A percentile compares a stretch with the other conserved stretches of the same genome.
phyloP scores from a whole-genome alignment of 2,329 filamentous ascomycete species.

The Nigrospora osmanthi region DNA sequence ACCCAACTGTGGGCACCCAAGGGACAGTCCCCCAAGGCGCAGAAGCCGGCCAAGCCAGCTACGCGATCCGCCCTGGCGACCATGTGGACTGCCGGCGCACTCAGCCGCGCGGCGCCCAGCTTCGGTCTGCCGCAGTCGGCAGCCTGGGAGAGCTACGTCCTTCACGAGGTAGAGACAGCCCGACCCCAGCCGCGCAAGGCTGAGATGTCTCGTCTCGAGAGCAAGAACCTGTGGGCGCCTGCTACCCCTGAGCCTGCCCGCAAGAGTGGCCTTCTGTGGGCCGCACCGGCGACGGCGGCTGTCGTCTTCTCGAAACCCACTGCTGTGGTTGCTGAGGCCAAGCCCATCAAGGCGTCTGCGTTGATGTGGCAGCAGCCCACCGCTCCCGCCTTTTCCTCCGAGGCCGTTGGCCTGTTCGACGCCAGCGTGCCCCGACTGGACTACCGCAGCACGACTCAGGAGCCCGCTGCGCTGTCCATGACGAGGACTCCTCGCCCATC shows the following conservation, averaged over 20 bases:
- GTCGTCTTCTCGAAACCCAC: not conserved
- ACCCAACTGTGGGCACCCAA: not conserved
- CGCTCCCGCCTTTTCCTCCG: not conserved
- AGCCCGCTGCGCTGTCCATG: constrained; percentile 10
- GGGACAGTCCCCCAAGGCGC: not conserved
- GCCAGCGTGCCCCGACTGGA: constrained; percentile 8
- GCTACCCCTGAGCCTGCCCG: constrained; percentile 1
- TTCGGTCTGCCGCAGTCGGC: constrained; percentile 24
- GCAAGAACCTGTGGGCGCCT: constrained; percentile 25
- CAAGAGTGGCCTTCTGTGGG: not conserved
- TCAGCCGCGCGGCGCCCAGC: not conserved
- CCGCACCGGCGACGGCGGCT: not conserved
- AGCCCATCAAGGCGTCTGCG: not conserved
- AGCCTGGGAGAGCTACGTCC: constrained; percentile 27
- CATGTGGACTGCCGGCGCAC: not conserved
- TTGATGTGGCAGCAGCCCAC: constrained; percentile 10
- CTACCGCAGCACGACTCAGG: constrained; percentile 10
- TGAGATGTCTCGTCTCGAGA: constrained; percentile 24
- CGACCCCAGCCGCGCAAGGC: constrained; percentile 20
- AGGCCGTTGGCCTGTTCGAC: constrained; percentile 11
- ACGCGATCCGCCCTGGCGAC: not conserved
- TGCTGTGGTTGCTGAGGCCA: not conserved
- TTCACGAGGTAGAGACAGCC: constrained; percentile 11
- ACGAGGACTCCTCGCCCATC: constrained; percentile 7
- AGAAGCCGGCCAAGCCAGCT: not conserved